Base-by-base conservation (phyloP, 2,329 filamentous ascomycete species). In the Myriosclerotinia curreyana region DNA sequence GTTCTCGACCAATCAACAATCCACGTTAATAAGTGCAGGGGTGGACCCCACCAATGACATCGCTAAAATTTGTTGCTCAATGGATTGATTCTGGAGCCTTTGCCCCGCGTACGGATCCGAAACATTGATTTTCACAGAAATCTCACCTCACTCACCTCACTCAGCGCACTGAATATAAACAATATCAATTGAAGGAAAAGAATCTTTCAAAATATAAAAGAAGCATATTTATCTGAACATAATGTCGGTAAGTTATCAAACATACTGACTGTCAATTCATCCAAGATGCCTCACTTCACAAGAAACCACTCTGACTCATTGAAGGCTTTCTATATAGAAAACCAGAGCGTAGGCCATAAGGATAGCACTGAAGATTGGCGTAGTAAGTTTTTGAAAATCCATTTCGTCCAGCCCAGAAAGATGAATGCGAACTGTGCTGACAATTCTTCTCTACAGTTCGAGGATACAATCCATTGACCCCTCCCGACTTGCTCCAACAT, bases 401-500 rank as follows among this genome's bases (percentile, higher is more conserved):
- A n/a, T 34, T 60, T 55, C 7, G 11, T 5, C 5, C 55, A 20
- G n/a, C 28, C 28, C 14, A 15, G 9, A 34, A n/a, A 15, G 40
- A 65, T 69, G 42, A 25, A 20, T 38, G 14, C 25, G n/a, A 54
- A n/a, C n/a, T n/a, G n/a, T n/a, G n/a, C 58, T 61, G 34, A 53
- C 55, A 59, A 38, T 36, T 12, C 7, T 22, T 15, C 14, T 12
- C 44, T n/a, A 49, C 14, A 59, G 46, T 62, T 31, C 40, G 38
- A 44, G 94, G 94, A 72, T 94, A 96, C 83, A 96, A 96, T 76
- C 94, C 91, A 72, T 82, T 99, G 70, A 97, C 92, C 17, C 88
- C 95, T 8, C 95, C 95, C 67, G 91, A 96, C 74, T 87, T 99
- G 68, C 91, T 99, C 66, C 94, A 98, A 78, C 90, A 94, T 82